Conservation (phyloP, 2,329 filamentous ascomycete genomes). For the Colletotrichum coccodes region DNA sequence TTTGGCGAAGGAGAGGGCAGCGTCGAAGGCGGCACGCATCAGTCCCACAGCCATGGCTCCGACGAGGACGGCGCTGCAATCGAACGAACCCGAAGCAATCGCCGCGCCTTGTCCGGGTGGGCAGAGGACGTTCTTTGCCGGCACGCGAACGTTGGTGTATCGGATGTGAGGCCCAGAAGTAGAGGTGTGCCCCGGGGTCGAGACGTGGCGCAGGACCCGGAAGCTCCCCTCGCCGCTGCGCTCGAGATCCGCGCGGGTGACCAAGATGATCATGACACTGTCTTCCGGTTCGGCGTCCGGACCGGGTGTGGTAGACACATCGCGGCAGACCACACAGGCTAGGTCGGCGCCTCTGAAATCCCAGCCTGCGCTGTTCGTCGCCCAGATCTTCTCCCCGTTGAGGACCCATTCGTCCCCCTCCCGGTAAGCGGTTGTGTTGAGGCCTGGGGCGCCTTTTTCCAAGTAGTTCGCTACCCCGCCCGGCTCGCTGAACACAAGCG, state of each 20-base stretch:
- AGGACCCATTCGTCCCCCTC: conserved; percentile 63
- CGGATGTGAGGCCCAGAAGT: conserved; percentile 59
- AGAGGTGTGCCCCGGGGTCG: conserved; percentile 57
- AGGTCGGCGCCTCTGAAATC: conserved; percentile 62
- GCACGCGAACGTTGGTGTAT: conserved; percentile 59
- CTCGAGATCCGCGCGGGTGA: conserved; percentile 58
- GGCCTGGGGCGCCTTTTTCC: conserved; percentile 57
- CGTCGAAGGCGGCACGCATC: conserved; percentile 63
- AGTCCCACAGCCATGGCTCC: conserved; percentile 65
- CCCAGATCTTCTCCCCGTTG: conserved; percentile 67
- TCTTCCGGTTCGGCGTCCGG: conserved; percentile 36
- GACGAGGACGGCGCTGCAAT: conserved; percentile 56
- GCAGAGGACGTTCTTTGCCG: conserved; percentile 56
- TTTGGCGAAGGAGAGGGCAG: conserved; percentile 60
- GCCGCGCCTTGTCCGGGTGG: conserved; percentile 47
- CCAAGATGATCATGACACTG: conserved; percentile 58
- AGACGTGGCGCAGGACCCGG: conserved; percentile 55
- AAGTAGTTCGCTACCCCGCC: conserved; percentile 62
- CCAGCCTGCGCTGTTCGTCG: conserved; percentile 64
- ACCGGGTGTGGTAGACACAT: conserved; percentile 37
- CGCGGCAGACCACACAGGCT: conserved; percentile 61
- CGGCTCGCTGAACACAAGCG: conserved; percentile 62
- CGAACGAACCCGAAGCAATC: conserved; percentile 55
- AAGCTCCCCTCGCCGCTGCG: conserved; percentile 55
- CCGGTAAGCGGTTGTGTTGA: conserved; percentile 57